Evolutionary conservation across 371 early-diverging fungal species (phyloP).

Genomic region (Zychaea mexicana): DNA sequence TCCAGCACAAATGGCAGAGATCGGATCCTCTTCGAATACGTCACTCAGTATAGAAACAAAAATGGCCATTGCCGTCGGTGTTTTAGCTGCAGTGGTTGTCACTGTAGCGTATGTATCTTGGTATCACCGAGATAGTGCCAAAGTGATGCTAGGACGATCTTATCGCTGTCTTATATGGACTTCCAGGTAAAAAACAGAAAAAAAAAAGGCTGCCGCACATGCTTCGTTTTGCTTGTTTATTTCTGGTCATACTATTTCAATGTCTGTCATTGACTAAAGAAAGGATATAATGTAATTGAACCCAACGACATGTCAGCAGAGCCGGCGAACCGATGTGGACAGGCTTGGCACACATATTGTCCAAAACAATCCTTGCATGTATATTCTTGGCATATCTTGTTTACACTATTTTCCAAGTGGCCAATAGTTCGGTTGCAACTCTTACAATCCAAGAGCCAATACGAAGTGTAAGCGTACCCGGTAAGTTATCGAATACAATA

Average conservation of each 20-base stretch:
- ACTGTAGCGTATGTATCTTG: neutral
- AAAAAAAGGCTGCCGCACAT: too few relatives aligned
- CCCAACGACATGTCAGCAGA: too few relatives aligned
- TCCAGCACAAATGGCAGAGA: neutral
- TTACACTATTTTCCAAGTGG: neutral
- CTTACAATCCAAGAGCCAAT: neutral
- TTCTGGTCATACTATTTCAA: neutral
- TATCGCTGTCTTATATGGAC: conserved; percentile 8
- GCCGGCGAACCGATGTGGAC: conserved; percentile 15
- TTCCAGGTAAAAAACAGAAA: neutral
- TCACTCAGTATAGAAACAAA: neutral
- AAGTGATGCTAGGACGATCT: conserved; percentile 3
- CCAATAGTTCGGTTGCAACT: neutral
- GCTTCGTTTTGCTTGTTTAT: neutral
- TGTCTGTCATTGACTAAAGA: neutral
- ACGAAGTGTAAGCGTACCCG: neutral
- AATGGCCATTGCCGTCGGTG: conserved; percentile 4
- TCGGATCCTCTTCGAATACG: neutral
- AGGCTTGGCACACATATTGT: conserved; percentile 16
- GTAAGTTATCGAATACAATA: conserved; percentile 1
- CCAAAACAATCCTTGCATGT: conserved; percentile 6
- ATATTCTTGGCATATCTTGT: conserved; percentile 7
- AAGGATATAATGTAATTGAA: too few relatives aligned
- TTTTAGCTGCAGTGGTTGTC: neutral
- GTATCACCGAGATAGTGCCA: conserved; percentile 1